Base-by-base conservation (phyloP, 2,329 filamentous ascomycete species). In the Thyridium curvatum region DNA sequence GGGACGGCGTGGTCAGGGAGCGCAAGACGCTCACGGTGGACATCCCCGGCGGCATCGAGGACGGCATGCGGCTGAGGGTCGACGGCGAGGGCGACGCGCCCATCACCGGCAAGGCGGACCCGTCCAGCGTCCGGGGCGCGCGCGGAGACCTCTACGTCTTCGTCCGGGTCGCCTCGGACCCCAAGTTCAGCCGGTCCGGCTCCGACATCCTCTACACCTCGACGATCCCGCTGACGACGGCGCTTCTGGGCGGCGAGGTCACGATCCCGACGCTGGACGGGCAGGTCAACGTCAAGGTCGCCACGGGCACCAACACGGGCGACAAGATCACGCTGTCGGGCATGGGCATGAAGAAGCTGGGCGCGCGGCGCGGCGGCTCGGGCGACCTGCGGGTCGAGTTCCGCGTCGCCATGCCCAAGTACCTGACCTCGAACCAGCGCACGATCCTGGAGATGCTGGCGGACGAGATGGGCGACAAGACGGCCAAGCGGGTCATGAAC, bases 311-410 rank as follows among this genome's bases (percentile, higher is more conserved):
- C 12, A 87, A 81, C 49, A 94, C 90, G 3, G 93, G 93, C 38
- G 93, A 98, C 57, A 87, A 83, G 60, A 83, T 97, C 54, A 95
- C 88, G 1, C 70, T 98, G 14, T 71, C 79, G 1, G 91, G 91
- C 7, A 89, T 88, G 84, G 93, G 93, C 43, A 97, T 98, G 91
- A 89, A 86, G 65, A 84, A 86, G 52, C 72, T 98, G 10, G 72
- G 77, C 45, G 72, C 75, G 18, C 75, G 87, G 35, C 74, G 81
- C 40, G 77, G 73, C 26, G 74, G 73, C 30, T 77, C 74, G 21
- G 93, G 93, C 47, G 93, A 98, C 56, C 66, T 98, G 43, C 84
- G 80, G 58, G 89, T 98, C 7, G 91, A 98, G 60, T 98, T 95
- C 74, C 88, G 88, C 60, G 86, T 98, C 34, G 70, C 77, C 39